phyloP scores from a whole-genome alignment of 306 rosid species.

The Prunus salicina region DNA sequence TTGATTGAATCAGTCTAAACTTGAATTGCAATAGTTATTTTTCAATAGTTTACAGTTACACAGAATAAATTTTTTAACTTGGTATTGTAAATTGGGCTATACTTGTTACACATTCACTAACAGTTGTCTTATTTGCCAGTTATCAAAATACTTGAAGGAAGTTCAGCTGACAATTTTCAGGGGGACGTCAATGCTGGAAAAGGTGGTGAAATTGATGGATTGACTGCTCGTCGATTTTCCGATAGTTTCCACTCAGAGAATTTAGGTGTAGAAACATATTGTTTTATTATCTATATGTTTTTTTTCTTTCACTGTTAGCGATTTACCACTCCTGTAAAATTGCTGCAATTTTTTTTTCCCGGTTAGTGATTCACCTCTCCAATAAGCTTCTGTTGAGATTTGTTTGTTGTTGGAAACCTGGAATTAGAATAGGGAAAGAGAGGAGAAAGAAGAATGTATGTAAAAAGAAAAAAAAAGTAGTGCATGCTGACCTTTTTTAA shows the following conservation, averaged over 20 bases:
- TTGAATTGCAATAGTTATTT: neutral
- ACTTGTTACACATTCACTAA: neutral
- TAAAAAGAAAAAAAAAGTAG: slow-evolving; percentile 28
- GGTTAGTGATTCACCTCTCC: slow-evolving; percentile 26
- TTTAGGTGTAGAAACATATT: neutral
- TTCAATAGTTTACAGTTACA: neutral
- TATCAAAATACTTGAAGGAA: slow-evolving; percentile 70
- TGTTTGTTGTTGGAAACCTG: slow-evolving; percentile 36
- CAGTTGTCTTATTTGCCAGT: slow-evolving; percentile 35
- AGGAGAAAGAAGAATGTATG: neutral
- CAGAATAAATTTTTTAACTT: neutral
- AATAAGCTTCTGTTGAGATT: slow-evolving; percentile 4
- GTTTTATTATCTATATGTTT: slow-evolving; percentile 16
- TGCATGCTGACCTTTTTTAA: slow-evolving; percentile 67
- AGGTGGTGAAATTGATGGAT: slow-evolving; percentile 47
- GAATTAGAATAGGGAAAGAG: slow-evolving; percentile 23
- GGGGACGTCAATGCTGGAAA: slow-evolving; percentile 93
- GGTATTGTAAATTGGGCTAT: neutral
- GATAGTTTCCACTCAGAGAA: neutral
- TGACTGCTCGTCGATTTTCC: slow-evolving; percentile 10
- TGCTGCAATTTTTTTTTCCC: slow-evolving; percentile 21
- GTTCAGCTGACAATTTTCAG: slow-evolving; percentile 93
- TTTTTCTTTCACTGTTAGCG: slow-evolving; percentile 33
- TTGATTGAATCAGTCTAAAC: neutral
- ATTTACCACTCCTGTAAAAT: slow-evolving; percentile 20